Conservation (phyloP, 2,329 filamentous ascomycete species). For the Calonectria leucothoes region DNA sequence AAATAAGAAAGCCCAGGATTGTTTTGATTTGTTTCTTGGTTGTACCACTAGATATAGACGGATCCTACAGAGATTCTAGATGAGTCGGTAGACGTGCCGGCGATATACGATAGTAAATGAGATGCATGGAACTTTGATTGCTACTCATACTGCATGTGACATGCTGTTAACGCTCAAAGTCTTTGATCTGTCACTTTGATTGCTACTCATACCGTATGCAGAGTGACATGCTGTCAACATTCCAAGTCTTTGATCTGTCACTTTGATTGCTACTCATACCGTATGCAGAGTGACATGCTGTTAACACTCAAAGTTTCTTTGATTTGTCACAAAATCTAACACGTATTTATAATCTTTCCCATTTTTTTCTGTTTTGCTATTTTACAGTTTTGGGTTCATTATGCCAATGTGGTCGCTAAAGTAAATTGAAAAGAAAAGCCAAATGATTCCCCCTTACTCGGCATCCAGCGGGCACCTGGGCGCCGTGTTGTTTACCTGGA, state of each 20-base stretch:
- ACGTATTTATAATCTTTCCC: background rate
- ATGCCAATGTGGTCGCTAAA: slow-evolving; percentile 26
- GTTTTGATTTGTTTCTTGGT: background rate
- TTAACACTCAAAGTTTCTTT: background rate
- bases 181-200: too few species aligned
- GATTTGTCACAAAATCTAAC: background rate
- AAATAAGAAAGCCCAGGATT: background rate
- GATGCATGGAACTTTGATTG: too few species aligned
- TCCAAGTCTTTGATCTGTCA: too few species aligned
- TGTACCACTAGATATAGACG: slow-evolving; percentile 3
- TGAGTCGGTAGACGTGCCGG: background rate
- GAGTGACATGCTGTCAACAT: too few species aligned
- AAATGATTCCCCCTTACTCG: slow-evolving; percentile 74
- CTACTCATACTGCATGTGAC: background rate
- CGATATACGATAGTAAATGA: background rate
- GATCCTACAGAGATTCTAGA: background rate
- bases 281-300: background rate
- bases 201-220: background rate
- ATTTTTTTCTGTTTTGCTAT: slow-evolving; percentile 18
- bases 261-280: too few species aligned
- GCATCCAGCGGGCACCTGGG: slow-evolving; percentile 82
- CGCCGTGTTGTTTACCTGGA: slow-evolving; percentile 85
- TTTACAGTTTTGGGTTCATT: slow-evolving; percentile 20
- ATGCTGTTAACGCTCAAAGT: too few species aligned
- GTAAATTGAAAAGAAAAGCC: background rate